These are phyloP conservation scores for Cardiospermum halicacabum DNA, from an alignment of 345 rosid species.

Conservation along the genomic window DNA sequence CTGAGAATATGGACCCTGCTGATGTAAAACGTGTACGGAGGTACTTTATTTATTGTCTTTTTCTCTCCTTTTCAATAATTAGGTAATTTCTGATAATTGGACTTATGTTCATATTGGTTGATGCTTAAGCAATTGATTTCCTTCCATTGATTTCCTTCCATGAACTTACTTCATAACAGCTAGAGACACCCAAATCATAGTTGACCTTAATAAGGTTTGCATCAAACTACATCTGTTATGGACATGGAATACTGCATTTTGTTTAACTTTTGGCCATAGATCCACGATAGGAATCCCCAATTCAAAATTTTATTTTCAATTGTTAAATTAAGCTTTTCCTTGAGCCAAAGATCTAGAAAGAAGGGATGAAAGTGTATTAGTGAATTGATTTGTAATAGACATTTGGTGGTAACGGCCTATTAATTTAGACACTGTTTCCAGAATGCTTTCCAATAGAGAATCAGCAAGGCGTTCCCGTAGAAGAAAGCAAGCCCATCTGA, in stretches of 20 bases:
- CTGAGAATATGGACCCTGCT: constrained; percentile 55
- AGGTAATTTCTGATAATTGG: background rate
- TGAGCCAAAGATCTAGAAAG: background rate
- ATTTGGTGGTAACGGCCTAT: constrained; percentile 4
- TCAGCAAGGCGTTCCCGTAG: constrained; percentile 95
- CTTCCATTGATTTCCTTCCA: background rate
- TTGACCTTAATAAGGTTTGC: background rate
- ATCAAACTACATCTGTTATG: background rate
- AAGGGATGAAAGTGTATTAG: background rate
- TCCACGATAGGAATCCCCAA: background rate
- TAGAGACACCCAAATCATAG: background rate
- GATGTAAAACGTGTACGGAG: constrained; percentile 81
- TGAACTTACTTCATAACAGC: background rate
- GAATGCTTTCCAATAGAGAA: constrained; percentile 97
- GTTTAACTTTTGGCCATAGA: background rate
- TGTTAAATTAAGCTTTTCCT: background rate
- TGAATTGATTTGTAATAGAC: background rate
- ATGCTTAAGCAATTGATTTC: background rate
- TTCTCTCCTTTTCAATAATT: constrained; percentile 8
- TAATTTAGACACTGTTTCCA: constrained; percentile 25
- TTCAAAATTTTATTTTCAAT: background rate
- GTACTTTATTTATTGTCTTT: no score
- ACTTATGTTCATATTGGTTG: background rate
- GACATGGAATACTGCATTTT: background rate
- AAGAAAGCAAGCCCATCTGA: constrained; percentile 90